Evolutionary conservation across 2,329 filamentous ascomycete genomes (phyloP).

Genomic region (Seiridium cupressi): DNA sequence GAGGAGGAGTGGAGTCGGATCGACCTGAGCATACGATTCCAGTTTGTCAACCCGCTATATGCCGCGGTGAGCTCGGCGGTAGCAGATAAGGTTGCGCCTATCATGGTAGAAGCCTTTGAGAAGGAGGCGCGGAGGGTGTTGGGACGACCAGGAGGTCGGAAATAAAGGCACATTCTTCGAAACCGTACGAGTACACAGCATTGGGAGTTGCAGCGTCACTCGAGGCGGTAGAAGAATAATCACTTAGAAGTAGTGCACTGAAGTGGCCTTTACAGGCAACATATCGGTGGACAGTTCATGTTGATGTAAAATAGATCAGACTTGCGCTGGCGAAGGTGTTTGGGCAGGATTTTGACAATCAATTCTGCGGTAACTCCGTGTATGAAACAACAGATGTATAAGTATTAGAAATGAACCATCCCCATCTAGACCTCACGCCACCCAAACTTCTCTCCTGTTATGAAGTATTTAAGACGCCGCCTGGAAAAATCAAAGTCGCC

Average conservation of each 20-base stretch:
- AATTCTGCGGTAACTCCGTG: background rate
- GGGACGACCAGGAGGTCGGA: constrained; percentile 18
- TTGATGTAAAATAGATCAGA: no score
- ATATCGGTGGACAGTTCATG: no score
- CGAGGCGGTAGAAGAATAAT: no score
- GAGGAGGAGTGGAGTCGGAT: constrained; percentile 63
- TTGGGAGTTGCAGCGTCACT: no score
- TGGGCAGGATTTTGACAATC: background rate
- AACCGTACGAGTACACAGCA: background rate
- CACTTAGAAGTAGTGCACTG: no score
- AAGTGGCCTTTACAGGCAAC: no score
- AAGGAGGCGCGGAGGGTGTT: constrained; percentile 65
- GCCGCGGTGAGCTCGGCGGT: constrained; percentile 77
- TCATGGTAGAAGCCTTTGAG: constrained; percentile 95
- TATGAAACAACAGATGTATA: background rate
- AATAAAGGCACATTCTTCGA: background rate
- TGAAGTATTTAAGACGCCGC: background rate
- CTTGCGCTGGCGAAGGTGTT: background rate
- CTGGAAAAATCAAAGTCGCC: background rate
- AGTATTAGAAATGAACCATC: background rate
- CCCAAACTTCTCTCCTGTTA: background rate
- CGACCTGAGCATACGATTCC: constrained; percentile 72
- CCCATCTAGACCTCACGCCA: background rate
- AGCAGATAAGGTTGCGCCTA: constrained; percentile 77
- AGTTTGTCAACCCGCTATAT: constrained; percentile 88